phyloP scores from a whole-genome alignment of 257 asterid species.

The Solanum tarapatanum region DNA sequence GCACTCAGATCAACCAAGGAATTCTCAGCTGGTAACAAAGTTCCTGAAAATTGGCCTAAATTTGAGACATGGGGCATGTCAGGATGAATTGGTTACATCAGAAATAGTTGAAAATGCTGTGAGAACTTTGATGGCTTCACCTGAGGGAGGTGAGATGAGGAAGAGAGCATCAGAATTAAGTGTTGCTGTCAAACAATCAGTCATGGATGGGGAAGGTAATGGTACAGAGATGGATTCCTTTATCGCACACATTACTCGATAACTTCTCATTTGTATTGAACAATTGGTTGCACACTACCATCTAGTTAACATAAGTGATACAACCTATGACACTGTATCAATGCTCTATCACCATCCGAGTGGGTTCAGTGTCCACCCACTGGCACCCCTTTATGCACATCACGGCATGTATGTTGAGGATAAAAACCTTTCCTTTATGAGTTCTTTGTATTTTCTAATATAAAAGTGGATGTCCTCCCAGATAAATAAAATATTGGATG shows the following conservation, averaged over 20 bases:
- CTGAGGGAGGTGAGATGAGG: constrained; percentile 36
- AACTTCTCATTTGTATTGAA: neutral
- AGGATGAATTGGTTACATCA: constrained; percentile 18
- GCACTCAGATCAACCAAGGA: constrained; percentile 54
- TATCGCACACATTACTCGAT: constrained; percentile 12
- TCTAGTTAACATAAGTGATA: neutral
- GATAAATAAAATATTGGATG: neutral
- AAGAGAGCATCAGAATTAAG: constrained; percentile 5
- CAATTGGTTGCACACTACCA: neutral
- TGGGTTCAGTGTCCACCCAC: neutral
- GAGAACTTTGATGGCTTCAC: constrained; percentile 29
- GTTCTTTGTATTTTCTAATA: neutral
- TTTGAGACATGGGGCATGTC: constrained; percentile 13
- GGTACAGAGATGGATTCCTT: constrained; percentile 7
- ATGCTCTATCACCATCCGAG: neutral
- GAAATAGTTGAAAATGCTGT: constrained; percentile 24
- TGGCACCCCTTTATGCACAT: neutral
- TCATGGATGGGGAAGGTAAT: neutral
- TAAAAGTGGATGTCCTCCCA: neutral
- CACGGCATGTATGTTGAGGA: neutral
- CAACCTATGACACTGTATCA: neutral
- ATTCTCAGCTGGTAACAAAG: constrained; percentile 26
- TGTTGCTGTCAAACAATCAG: neutral
- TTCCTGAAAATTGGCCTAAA: constrained; percentile 27
- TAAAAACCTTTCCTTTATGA: neutral